phyloP scores from a whole-genome alignment of 148 eudicot species.

The Camellia granthamiana region DNA sequence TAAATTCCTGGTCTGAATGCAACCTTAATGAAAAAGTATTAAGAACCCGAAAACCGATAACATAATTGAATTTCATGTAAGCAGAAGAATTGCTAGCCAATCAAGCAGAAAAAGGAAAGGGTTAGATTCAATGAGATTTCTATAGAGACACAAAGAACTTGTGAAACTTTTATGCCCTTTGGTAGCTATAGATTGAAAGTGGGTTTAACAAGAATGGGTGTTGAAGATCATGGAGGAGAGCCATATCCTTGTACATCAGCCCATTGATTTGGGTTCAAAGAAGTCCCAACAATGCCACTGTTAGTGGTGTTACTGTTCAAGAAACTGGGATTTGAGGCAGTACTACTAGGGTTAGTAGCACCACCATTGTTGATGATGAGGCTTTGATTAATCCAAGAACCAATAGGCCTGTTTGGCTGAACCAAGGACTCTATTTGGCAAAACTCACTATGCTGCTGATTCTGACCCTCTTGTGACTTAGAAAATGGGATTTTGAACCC shows the following conservation, averaged over 20 bases:
- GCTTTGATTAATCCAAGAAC: background rate
- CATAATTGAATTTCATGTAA: too few species aligned
- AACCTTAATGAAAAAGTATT: too few species aligned
- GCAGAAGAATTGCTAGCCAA: too few species aligned
- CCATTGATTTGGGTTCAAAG: conserved; percentile 16
- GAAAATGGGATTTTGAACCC: conserved; percentile 18
- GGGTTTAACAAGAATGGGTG: background rate
- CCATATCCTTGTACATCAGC: conserved; percentile 16
- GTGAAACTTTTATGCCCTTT: background rate
- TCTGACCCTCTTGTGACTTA: conserved; percentile 7
- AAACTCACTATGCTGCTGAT: conserved; percentile 19
- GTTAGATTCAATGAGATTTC: too few species aligned
- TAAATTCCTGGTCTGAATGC: too few species aligned
- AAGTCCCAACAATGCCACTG: background rate
- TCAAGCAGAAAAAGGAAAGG: too few species aligned
- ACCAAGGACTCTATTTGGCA: conserved; percentile 12
- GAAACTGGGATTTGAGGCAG: conserved; percentile 1
- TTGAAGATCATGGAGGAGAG: conserved; percentile 2
- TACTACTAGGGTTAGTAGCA: background rate
- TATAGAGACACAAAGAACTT: background rate
- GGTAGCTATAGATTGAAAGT: background rate
- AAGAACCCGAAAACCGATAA: too few species aligned
- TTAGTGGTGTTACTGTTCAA: background rate
- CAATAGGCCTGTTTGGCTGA: conserved; percentile 9
- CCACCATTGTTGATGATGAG: background rate